These are phyloP conservation scores for Acaromyces ingoldii DNA, from an alignment of 1,284 basidiomycete genomes.

Conservation along the genomic window DNA sequence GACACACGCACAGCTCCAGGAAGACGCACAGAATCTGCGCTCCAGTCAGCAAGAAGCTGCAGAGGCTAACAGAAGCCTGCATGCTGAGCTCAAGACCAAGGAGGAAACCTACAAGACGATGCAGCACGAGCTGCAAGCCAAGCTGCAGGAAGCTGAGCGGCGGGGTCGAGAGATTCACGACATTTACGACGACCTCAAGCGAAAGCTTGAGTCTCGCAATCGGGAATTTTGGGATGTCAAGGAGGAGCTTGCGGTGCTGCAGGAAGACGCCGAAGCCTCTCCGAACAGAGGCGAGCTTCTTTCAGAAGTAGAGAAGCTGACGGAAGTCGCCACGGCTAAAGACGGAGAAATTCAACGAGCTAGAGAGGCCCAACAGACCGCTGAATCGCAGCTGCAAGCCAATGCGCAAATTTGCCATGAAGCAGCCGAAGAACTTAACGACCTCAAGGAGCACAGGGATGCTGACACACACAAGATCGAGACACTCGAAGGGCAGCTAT, in stretches of 20 bases:
- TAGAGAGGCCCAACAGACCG: background rate
- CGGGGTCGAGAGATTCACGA: background rate
- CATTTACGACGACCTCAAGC: slow-evolving; percentile 4
- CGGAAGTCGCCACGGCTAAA: background rate
- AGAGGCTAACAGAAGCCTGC: background rate
- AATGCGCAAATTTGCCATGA: background rate
- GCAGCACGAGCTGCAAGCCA: background rate
- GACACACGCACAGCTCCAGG: background rate
- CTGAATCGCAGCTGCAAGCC: background rate
- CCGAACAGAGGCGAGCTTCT: background rate
- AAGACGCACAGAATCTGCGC: background rate
- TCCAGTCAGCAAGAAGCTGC: background rate
- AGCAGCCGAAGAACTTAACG: background rate
- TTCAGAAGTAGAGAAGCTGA: background rate
- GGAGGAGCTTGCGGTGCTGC: slow-evolving; percentile 32
- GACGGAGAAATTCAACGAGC: background rate
- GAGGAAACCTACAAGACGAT: background rate
- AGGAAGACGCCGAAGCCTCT: slow-evolving; percentile 21
- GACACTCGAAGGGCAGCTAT: too few species aligned
- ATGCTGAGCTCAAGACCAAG: background rate
- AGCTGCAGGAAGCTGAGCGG: background rate
- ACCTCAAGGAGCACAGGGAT: too few species aligned
- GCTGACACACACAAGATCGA: too few species aligned
- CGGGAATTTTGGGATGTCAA: slow-evolving; percentile 31
- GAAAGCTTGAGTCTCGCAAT: slow-evolving; percentile 16